Evolutionary conservation across 2,329 filamentous ascomycete genomes (phyloP), one percentile per base, ranked within the genome.

Genomic region (Arthroderma sp.): DNA sequence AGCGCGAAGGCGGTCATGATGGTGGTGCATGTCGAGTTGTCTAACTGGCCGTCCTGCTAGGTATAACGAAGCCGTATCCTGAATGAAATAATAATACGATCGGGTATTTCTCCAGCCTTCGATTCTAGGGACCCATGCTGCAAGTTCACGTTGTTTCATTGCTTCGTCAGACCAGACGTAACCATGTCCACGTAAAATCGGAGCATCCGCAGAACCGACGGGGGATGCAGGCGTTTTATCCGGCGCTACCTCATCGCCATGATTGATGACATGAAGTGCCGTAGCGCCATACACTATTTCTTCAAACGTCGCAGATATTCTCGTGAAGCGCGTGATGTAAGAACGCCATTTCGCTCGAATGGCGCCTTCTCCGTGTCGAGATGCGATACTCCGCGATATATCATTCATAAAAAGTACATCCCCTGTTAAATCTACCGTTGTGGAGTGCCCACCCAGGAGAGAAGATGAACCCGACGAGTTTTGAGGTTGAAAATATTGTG

Each of bases 41-140:
- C 63, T 64, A 52, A 66, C 58, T 46, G 59, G 60, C 36, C 57
- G 58, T 8, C 62, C 57, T n/a, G 62, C 57, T 42, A 55, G 60
- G 45, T 61, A 63, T 49, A 61, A 58, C 34, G 61, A 54, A 15
- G 64, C 62, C n/a, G 66, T 61, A 47, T 66, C 85, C 69, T 94
- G 85, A 51, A 96, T 89, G 59, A 86, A 96, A 53, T 85, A 87
- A 66, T 93, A 94, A 60, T 98, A 98, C 57, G 85, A 94, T 49
- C 91, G 75, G 1, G 91, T 96, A 51, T 86, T 93, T 53, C 91
- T 80, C 91, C 91, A 98, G 46, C 89, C 91, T 67, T 98, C 91
- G 49, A 98, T 93, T 46, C 91, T 76, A 46, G 85, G 86, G 39
- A 91, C 86, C 49, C 94, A 94, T 3, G 87, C 89, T 10, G 87